Evolutionary conservation across 148 eudicot genomes (phyloP).

Genomic region (Agrostemma githago): DNA sequence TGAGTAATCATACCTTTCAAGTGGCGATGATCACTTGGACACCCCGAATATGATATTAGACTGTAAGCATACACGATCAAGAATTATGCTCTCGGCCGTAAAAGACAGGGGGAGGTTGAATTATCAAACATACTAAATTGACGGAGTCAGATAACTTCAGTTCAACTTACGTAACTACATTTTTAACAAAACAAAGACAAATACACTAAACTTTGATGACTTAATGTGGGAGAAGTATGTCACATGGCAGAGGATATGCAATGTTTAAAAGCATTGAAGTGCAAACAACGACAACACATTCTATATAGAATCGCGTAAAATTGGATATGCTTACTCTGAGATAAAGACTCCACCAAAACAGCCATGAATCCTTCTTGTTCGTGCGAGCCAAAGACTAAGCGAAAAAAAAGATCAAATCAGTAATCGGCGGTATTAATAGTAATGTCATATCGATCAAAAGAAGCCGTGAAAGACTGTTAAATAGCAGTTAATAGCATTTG

Average conservation of each 20-base stretch:
- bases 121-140: no score
- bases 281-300: neutral
- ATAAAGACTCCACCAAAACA: slow-evolving; percentile 97
- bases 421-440: neutral
- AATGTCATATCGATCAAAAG: neutral
- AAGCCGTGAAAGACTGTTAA: neutral
- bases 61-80: slow-evolving; percentile 4
- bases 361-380: slow-evolving; percentile 98
- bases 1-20: no score
- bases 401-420: slow-evolving; percentile 13
- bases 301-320: neutral
- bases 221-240: no score
- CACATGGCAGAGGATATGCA: no score
- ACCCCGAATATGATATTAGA: neutral
- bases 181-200: no score
- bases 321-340: slow-evolving; percentile 61
- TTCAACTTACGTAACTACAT: neutral
- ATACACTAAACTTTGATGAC: no score
- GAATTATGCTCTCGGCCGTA: neutral
- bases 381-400: slow-evolving; percentile 83
- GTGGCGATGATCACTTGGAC: no score
- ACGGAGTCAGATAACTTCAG: no score
- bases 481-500: no score
- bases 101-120: no score
- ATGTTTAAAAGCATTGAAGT: no score